Evolutionary conservation across 768 basidiomycete species (phyloP), one percentile per base, ranked within the genome.

Genomic region (Krasilnikovozyma curviuscula): DNA sequence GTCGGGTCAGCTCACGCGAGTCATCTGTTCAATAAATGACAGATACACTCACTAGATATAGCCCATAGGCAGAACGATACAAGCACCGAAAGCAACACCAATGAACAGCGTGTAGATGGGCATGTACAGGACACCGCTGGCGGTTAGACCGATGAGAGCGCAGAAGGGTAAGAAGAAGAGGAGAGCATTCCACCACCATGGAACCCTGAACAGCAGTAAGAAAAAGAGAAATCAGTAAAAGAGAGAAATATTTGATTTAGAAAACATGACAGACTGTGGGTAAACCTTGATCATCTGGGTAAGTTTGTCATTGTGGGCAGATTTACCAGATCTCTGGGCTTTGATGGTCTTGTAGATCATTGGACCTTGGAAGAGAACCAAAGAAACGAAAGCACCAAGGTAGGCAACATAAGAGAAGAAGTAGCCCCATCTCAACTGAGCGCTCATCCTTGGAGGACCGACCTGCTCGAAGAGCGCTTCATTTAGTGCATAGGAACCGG

Each of bases 291-390:
- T 45, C 14, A 45, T 7, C 13, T 45, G 23, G 33, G 16, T 32
- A 10, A 45, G 44, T 27, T 25, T 24, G 19, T 45, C 44, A 3
- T 45, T 32, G 44, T 45, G 32, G 8, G 24, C 5, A 16, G 24
- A 14, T 27, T 45, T 16, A 3, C 44, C 44, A 3, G n/a, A 12
- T 13, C 19, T 7, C 44, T 45, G 16, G 3, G 30, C 31, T 27
- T 34, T 33, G 32, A 35, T 1, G 1, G 44, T 34, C 10, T 16
- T 21, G 23, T 25, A 45, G 21, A 45, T 5, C 18, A 4, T 5
- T 2, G 44, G 44, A 1, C 44, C 44, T 25, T 45, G 44, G 32
- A 45, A 45, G 19, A 45, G 44, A 19, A 33, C 44, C 32, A 45
- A 34, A 12, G 30, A 14, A 23, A 45, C 12, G 32, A 3, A 44